Percentiles rank a stretch among this genome's conserved stretches.
Conservation (phyloP, 495 filamentous ascomycete species). For the Acidiella bohemica region DNA sequence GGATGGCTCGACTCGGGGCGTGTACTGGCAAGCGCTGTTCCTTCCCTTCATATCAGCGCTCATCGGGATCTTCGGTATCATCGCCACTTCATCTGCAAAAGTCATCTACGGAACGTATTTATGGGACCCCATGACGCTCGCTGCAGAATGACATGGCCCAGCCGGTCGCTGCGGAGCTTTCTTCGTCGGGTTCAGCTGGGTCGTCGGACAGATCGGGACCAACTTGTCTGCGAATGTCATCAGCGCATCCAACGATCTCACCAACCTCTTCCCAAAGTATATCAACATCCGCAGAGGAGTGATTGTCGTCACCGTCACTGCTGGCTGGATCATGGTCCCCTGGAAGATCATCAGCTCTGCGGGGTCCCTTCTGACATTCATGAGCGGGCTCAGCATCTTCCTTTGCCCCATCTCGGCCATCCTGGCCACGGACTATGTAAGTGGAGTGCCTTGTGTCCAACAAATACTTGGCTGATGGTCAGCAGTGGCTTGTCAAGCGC, state of each 20-base stretch:
- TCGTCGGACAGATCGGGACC: slow-evolving; percentile 22
- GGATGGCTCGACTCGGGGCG: not conserved
- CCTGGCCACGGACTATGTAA: slow-evolving; percentile 53
- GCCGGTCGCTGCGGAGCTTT: slow-evolving; percentile 23
- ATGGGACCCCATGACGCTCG: slow-evolving; percentile 22
- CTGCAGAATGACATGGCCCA: slow-evolving; percentile 17
- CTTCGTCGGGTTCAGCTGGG: slow-evolving; percentile 34
- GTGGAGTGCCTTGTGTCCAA: no score
- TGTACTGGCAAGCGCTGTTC: slow-evolving; percentile 10
- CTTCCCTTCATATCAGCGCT: slow-evolving; percentile 6
- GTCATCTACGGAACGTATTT: slow-evolving; percentile 1
- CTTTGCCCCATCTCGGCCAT: slow-evolving; percentile 50
- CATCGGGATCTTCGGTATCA: slow-evolving; percentile 27
- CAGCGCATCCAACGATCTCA: slow-evolving; percentile 51
- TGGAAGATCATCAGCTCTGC: slow-evolving; percentile 52
- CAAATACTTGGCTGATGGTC: no score
- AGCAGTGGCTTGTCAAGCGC: slow-evolving; percentile 52
- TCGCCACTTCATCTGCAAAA: slow-evolving; percentile 6
- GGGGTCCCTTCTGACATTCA: slow-evolving; percentile 44
- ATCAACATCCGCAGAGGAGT: slow-evolving; percentile 53
- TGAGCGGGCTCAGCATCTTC: slow-evolving; percentile 46
- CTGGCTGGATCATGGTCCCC: slow-evolving; percentile 43
- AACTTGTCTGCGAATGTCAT: slow-evolving; percentile 57
- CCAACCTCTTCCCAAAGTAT: slow-evolving; percentile 42
- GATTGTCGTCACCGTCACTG: slow-evolving; percentile 44